Conservation (phyloP, 495 filamentous ascomycete species). For the Hamigera avellanea region DNA sequence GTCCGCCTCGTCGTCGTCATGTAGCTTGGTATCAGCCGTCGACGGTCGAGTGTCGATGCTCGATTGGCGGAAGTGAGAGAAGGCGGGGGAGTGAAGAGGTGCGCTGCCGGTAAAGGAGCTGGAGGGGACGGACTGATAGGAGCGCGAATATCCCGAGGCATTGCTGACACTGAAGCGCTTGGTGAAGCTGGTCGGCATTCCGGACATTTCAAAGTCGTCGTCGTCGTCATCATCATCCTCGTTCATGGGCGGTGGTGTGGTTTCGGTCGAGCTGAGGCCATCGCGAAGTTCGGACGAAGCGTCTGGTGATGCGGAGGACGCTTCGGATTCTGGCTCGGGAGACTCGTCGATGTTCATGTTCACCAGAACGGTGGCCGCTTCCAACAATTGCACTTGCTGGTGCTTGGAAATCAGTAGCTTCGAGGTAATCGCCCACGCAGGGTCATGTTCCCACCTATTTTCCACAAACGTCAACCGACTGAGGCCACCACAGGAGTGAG, state of each 20-base stretch:
- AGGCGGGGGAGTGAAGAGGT: constrained; percentile 33
- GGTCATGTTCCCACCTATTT: constrained; percentile 95
- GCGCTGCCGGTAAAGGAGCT: constrained; percentile 37
- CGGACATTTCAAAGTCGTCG: constrained; percentile 22
- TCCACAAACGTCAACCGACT: constrained; percentile 29
- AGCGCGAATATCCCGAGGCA: constrained; percentile 58
- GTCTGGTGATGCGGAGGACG: constrained; percentile 70
- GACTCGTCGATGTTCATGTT: constrained; percentile 71
- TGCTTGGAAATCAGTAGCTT: constrained; percentile 99
- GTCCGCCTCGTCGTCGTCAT: constrained; percentile 48
- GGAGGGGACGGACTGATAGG: constrained; percentile 68
- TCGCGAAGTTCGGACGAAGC: constrained; percentile 68
- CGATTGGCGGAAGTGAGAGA: constrained; percentile 33
- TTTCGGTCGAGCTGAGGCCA: constrained; percentile 46
- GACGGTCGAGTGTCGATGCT: constrained; percentile 53
- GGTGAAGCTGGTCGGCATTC: constrained; percentile 20
- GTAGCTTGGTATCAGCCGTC: constrained; percentile 47
- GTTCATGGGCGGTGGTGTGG: constrained; percentile 42
- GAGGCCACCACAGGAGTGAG: constrained; percentile 8
- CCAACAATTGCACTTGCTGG: constrained; percentile 94
- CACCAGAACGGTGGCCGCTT: constrained; percentile 89
- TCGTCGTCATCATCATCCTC: constrained; percentile 34
- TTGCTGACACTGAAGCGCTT: constrained; percentile 46
- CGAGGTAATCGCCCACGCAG: constrained; percentile 94
- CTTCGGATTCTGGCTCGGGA: constrained; percentile 60